Base-by-base conservation (phyloP, 1,139 yeast species). In the Hemisphaericaspora xylofermentans region DNA sequence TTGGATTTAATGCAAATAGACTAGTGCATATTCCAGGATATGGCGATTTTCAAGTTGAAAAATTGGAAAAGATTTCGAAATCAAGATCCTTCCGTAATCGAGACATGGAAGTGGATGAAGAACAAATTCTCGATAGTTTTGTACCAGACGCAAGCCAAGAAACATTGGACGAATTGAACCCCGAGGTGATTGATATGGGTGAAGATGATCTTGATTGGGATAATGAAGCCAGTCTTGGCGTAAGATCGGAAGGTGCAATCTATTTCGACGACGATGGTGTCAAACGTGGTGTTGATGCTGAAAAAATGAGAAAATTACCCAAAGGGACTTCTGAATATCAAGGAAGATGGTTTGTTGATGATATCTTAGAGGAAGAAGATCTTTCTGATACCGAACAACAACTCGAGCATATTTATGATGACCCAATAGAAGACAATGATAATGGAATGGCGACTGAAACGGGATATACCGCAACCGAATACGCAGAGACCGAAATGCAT, bases 281-380 rank as follows among this genome's bases (percentile, higher is more conserved):
- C 33, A 52, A 43, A 39, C 54, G 48, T 38, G 56, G 46, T 50
- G 58, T 32, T 41, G 58, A 43, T 63, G 57, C 33, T 41, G 58
- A 42, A 62, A 65, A 57, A 43, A 68, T 63, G 44, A 58, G 54
- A 46, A 77, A 71, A 53, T 68, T 88, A 24, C 98, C 98, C 15
- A 78, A 78, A 56, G 98, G 98, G 17, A 84, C 95, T 36, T 89
- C 97, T 0, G 95, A 86, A 44, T 91, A 91, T 60, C 98, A 93
- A 66, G 88, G 96, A 6, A 80, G 88, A 58, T 93, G 98, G 98
- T 77, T 86, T 53, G 68, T 88, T 38, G 94, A 72, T 44, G 78
- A 72, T 48, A 72, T 69, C 24, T 61, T 75, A 39, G 68, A 64
- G 14, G 70, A 69, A 1, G 74, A 62, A 10, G 75, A 70, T 12